These are phyloP conservation scores for Ganoderma meredithae DNA, from an alignment of 1,284 basidiomycete genomes.

Conservation along the genomic window DNA sequence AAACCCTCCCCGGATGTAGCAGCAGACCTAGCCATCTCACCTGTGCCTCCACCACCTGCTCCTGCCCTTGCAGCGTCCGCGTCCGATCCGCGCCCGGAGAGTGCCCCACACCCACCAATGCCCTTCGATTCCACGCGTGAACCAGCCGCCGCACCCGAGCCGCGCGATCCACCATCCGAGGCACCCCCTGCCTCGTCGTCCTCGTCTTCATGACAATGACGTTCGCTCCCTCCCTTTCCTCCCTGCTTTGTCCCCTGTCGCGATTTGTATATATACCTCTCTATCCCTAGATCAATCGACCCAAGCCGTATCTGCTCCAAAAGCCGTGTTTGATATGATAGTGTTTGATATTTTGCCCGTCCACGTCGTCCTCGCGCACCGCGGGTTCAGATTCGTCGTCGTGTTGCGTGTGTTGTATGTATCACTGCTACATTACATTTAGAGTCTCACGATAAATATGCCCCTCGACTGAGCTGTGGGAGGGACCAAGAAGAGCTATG, in stretches of 20 bases:
- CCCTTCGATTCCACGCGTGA: background rate
- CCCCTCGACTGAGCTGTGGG: background rate
- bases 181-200: background rate
- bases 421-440: conserved; percentile 19
- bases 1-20: background rate
- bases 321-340: background rate
- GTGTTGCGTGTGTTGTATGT: conserved; percentile 13
- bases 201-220: background rate
- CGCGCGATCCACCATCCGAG: background rate
- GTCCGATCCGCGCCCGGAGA: background rate
- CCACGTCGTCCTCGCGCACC: background rate
- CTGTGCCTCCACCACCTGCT: background rate
- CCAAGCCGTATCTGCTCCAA: background rate
- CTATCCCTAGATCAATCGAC: background rate
- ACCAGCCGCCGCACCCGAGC: background rate
- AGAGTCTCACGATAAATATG: conserved; percentile 14
- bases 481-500: background rate
- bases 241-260: background rate
- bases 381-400: background rate
- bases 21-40: background rate
- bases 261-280: conserved; percentile 5
- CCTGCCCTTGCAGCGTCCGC: background rate
- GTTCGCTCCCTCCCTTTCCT: no score
- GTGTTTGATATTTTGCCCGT: background rate
- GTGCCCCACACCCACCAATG: background rate